A percentile compares a stretch with the other conserved stretches of the same genome.
Conservation (phyloP, 108 stramenopile genomes). For the Cyclostephanos tholiformis region DNA sequence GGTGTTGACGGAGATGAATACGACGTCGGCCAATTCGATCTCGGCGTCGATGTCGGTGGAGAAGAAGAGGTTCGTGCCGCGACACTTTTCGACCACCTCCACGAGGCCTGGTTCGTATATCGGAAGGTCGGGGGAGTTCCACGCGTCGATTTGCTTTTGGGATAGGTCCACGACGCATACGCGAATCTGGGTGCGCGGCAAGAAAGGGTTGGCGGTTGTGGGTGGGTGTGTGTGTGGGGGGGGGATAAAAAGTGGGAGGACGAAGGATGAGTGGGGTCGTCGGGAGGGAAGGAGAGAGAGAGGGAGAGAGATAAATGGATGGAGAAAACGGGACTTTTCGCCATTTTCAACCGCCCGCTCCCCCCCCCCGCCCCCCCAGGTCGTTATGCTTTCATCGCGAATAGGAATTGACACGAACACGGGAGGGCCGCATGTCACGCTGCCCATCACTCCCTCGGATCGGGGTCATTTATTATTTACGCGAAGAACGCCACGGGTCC, state of each 20-base stretch:
- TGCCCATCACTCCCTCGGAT: too few species aligned
- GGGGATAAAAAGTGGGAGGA: too few species aligned
- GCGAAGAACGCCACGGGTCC: too few species aligned
- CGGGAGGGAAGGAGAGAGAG: not conserved
- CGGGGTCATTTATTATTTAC: too few species aligned
- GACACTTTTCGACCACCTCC: constrained; percentile 84
- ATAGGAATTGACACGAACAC: too few species aligned
- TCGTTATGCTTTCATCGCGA: not conserved
- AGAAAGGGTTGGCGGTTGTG: too few species aligned
- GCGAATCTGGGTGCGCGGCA: constrained; percentile 64
- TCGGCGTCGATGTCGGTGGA: constrained; percentile 94
- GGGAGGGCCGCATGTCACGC: too few species aligned
- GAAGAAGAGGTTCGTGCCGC: constrained; percentile 95
- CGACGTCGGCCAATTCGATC: constrained; percentile 92
- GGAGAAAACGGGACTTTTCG: too few species aligned
- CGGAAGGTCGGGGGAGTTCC: constrained; percentile 95
- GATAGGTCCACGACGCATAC: constrained; percentile 97
- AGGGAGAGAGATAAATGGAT: not conserved
- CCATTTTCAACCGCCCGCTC: too few species aligned
- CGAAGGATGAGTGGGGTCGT: not conserved
- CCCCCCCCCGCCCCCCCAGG: too few species aligned
- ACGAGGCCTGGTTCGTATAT: constrained; percentile 99
- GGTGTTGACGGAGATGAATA: constrained; percentile 99
- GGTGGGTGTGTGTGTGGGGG: too few species aligned
- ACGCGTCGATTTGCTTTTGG: constrained; percentile 93